These are phyloP conservation scores for Ceratocystiopsis minuta DNA, from an alignment of 2,329 filamentous ascomycete species.

Conservation along the genomic window DNA sequence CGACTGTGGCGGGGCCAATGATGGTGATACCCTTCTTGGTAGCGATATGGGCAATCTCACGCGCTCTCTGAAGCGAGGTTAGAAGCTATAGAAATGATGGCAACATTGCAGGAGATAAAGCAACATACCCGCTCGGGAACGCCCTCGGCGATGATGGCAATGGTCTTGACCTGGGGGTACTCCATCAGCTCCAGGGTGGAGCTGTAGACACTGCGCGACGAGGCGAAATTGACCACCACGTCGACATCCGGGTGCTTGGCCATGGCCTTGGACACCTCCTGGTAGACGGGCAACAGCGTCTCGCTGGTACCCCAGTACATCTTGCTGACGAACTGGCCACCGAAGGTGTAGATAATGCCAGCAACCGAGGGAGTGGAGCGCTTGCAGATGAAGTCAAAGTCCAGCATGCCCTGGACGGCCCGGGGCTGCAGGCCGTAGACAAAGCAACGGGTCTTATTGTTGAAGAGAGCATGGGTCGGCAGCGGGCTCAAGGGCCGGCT, in stretches of 20 bases:
- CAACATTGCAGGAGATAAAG: no score
- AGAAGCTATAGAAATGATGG: slow-evolving; percentile 8
- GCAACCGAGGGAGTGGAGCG: slow-evolving; percentile 88
- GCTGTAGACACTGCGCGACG: slow-evolving; percentile 93
- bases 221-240: slow-evolving; percentile 98
- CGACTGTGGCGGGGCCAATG: slow-evolving; percentile 93
- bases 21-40: slow-evolving; percentile 99
- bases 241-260: slow-evolving; percentile 95
- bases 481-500: slow-evolving; percentile 83
- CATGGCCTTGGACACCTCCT: slow-evolving; percentile 80
- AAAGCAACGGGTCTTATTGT: slow-evolving; percentile 98
- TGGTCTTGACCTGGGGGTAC: slow-evolving; percentile 90
- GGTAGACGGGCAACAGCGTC: slow-evolving; percentile 95
- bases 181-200: slow-evolving; percentile 99
- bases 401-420: slow-evolving; percentile 82
- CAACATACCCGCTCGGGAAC: slow-evolving; percentile 80
- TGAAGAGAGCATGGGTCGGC: slow-evolving; percentile 82
- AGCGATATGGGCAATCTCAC: slow-evolving; percentile 92
- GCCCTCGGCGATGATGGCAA: slow-evolving; percentile 98
- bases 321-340: slow-evolving; percentile 99
- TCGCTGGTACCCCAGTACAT: slow-evolving; percentile 99
- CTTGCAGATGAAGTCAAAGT: slow-evolving; percentile 99
- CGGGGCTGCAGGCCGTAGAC: slow-evolving; percentile 98
- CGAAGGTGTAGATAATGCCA: slow-evolving; percentile 99
- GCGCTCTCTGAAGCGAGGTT: slow-evolving; percentile 50